Percentiles rank a stretch among this genome's conserved stretches.
Evolutionary conservation across 1,284 basidiomycete genomes (phyloP).

Genomic region (Filobasidium uniguttulatum): DNA sequence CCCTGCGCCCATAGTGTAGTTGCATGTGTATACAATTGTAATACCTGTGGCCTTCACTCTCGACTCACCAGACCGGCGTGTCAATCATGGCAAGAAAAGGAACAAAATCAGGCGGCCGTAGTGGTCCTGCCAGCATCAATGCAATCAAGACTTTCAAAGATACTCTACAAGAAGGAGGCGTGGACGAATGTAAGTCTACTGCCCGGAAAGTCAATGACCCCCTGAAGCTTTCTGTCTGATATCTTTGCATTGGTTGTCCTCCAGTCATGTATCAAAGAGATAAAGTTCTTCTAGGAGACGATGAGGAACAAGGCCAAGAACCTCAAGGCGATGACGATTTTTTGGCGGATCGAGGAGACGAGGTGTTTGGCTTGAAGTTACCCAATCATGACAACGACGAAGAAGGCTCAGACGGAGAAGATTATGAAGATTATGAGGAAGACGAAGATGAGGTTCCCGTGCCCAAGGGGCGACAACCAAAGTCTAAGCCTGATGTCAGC

Average conservation of each 20-base stretch:
- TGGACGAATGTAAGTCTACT: slow-evolving; percentile 36
- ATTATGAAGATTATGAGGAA: slow-evolving; percentile 34
- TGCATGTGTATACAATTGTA: too few species aligned
- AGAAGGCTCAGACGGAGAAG: slow-evolving; percentile 25
- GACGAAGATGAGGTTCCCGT: slow-evolving; percentile 34
- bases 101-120: too few species aligned
- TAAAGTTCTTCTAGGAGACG: slow-evolving; percentile 55
- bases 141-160: slow-evolving; percentile 34
- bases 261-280: slow-evolving; percentile 46
- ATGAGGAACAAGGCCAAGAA: slow-evolving; percentile 6
- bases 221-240: background rate
- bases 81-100: too few species aligned
- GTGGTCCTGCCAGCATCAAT: slow-evolving; percentile 7
- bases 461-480: slow-evolving; percentile 36
- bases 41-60: too few species aligned
- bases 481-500: slow-evolving; percentile 29
- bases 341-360: slow-evolving; percentile 41
- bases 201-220: background rate
- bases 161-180: slow-evolving; percentile 35
- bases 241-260: background rate
- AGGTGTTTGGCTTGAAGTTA: slow-evolving; percentile 48
- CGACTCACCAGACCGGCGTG: too few species aligned
- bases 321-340: slow-evolving; percentile 17
- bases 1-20: too few species aligned
- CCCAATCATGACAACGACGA: slow-evolving; percentile 38